Evolutionary conservation across 176 grass and related monocot genomes (phyloP), one percentile per base, ranked within the genome.

Genomic region (Aegilops sharonensis): DNA sequence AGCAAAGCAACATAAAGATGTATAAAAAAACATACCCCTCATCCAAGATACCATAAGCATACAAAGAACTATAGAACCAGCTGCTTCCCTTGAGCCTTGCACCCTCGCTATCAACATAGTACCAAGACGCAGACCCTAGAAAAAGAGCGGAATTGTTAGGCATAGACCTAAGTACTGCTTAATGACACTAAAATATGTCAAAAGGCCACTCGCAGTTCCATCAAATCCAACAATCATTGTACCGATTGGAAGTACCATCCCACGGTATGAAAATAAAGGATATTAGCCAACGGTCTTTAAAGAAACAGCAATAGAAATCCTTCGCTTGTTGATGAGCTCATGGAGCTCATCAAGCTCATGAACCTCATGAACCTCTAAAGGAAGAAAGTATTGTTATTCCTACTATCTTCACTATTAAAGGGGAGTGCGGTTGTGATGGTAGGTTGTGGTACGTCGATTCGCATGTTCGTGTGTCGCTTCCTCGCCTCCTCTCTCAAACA

Each of bases 81-180:
- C 70, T 91, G 80, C 70, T 91, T 48, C 94, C 96, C 84, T 89
- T 83, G 4, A 95, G 90, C 78, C 96, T 95, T 35, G 91, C 96
- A 68, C 96, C 96, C 90, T 98, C 96, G 21, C 93, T 98, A 59
- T 98, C 93, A 87, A 98, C 96, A 86, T 98, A 98, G 68, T 94
- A 98, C 69, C 48, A 98, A 89, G 11, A 93, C 93, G n/a, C 70
- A 93, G 96, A 14, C 93, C 96, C 93, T 98, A 74, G 42, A 89
- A 24, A 23, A 68, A 88, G 60, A 77, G 8, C 72, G 9, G 12
- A 64, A 52, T 5, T 23, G 40, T 29, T 57, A 89, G 74, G 24
- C 31, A 79, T 64, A 90, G 3, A 27, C 60, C 11, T 64, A 27
- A 5, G 79, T 61, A 57, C 23, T 81, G 35, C 69, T 64, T 85